These are phyloP conservation scores for Persicaria maculosa DNA, from an alignment of 148 eudicot species.

Conservation along the genomic window DNA sequence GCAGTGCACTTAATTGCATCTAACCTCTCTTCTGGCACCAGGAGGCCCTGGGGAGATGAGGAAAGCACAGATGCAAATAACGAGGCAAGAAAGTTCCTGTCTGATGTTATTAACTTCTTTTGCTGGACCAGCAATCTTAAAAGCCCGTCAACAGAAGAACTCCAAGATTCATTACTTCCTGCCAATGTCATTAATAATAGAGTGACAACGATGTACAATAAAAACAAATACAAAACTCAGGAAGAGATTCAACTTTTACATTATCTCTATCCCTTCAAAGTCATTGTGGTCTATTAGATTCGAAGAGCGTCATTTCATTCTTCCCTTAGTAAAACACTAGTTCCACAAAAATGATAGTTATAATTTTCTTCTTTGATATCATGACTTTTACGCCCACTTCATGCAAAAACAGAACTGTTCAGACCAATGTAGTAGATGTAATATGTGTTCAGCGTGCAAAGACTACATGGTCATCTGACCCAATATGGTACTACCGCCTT, in stretches of 20 bases:
- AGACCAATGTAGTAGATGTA: background rate
- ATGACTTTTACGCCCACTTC: background rate
- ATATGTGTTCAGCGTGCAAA: background rate
- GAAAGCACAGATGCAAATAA: conserved; percentile 59
- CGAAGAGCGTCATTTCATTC: background rate
- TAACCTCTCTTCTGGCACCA: conserved; percentile 36
- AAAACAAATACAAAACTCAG: background rate
- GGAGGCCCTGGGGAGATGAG: conserved; percentile 43
- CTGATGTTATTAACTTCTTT: conserved; percentile 70
- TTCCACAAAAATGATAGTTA: background rate
- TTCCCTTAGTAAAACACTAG: background rate
- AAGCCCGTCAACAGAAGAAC: conserved; percentile 55
- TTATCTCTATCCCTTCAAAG: background rate
- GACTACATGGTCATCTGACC: background rate
- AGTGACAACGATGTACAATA: background rate
- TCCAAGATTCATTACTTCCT: conserved; percentile 46
- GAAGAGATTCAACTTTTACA: background rate
- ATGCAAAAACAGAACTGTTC: background rate
- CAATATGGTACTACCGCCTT: background rate
- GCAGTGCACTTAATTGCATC: background rate
- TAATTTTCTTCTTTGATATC: background rate
- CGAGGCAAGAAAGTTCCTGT: conserved; percentile 50
- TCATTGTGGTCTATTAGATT: background rate
- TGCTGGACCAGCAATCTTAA: conserved; percentile 61
- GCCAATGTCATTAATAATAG: conserved; percentile 8